Percentiles rank a stretch among this genome's conserved stretches.
These are phyloP conservation scores for Phytophthora syringae DNA, from an alignment of 352 stramenopile genomes.

Conservation along the genomic window DNA sequence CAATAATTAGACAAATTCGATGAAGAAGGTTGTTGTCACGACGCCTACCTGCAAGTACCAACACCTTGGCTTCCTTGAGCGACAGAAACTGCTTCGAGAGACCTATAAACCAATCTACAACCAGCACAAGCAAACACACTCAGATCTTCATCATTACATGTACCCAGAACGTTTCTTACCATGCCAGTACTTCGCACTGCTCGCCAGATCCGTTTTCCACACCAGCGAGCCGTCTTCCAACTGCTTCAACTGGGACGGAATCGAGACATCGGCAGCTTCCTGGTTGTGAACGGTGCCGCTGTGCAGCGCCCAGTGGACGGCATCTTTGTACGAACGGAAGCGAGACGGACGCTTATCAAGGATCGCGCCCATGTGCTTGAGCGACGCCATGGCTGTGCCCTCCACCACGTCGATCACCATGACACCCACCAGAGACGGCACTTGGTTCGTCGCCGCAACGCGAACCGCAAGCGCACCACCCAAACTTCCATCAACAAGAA, in stretches of 20 bases:
- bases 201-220: slow-evolving; percentile 83
- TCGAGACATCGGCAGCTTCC: slow-evolving; percentile 76
- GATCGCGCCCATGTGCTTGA: slow-evolving; percentile 86
- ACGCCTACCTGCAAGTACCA: slow-evolving; percentile 75
- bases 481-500: slow-evolving; percentile 50
- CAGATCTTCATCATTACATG: not conserved
- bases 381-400: slow-evolving; percentile 84
- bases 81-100: slow-evolving; percentile 88
- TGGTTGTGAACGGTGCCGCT: slow-evolving; percentile 79
- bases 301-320: slow-evolving; percentile 82
- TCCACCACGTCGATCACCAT: slow-evolving; percentile 93
- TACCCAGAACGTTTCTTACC: slow-evolving; percentile 37
- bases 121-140: not conserved
- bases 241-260: slow-evolving; percentile 77
- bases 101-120: slow-evolving; percentile 81
- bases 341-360: slow-evolving; percentile 68
- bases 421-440: slow-evolving; percentile 74
- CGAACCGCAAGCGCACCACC: slow-evolving; percentile 84
- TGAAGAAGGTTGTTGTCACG: not conserved
- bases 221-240: slow-evolving; percentile 56
- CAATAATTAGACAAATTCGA: not conserved
- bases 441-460: slow-evolving; percentile 60
- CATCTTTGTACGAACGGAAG: slow-evolving; percentile 76
- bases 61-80: slow-evolving; percentile 78
- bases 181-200: slow-evolving; percentile 80